Percentiles rank a stretch among this genome's conserved stretches.
Conservation (phyloP, 495 filamentous ascomycete species). For the Immersiella caudata region DNA sequence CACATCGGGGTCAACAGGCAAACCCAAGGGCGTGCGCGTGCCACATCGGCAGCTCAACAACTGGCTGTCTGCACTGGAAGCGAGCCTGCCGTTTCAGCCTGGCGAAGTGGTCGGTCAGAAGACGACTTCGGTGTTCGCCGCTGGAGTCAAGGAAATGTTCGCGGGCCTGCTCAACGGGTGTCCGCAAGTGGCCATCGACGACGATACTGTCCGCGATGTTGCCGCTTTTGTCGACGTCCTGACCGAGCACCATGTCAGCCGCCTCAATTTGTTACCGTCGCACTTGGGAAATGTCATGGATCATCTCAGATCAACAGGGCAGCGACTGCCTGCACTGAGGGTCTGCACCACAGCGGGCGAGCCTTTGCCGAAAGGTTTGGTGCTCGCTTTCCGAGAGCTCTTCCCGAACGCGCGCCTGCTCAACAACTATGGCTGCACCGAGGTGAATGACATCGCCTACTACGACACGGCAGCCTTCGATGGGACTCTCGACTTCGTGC, state of each 20-base stretch:
- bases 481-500: background rate
- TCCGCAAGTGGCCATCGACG: conserved; percentile 6
- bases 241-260: background rate
- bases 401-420: conserved; percentile 2
- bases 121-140: background rate
- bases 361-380: background rate
- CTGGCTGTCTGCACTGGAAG: background rate
- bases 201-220: background rate
- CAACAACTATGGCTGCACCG: conserved; percentile 9
- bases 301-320: background rate
- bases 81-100: background rate
- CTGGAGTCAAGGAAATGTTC: background rate
- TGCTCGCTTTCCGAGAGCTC: background rate
- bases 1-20: conserved; percentile 1
- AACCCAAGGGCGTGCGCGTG: background rate
- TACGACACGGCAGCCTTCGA: conserved; percentile 3
- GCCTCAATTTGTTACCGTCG: conserved; percentile 1
- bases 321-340: background rate
- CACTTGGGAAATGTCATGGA: conserved; percentile 1
- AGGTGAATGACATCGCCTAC: background rate
- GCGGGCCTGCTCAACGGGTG: background rate
- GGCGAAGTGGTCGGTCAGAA: conserved; percentile 6
- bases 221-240: background rate
- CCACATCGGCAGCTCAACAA: conserved; percentile 5
- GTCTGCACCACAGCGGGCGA: background rate